These are phyloP conservation scores for Calonectria multiphialidica DNA, from an alignment of 2,329 filamentous ascomycete genomes.

Conservation along the genomic window DNA sequence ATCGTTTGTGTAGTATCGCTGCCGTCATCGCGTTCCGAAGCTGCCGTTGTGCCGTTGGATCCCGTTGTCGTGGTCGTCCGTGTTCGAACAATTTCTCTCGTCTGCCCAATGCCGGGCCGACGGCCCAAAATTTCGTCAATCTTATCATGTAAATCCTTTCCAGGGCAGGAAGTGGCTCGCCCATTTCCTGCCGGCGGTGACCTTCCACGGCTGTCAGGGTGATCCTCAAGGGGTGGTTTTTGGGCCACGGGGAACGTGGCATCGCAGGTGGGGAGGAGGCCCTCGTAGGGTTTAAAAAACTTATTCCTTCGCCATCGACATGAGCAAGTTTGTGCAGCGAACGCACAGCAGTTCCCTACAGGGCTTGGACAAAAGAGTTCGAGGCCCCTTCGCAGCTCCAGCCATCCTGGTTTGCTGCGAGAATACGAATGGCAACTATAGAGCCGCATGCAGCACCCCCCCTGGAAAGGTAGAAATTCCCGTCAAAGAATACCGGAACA, in stretches of 20 bases:
- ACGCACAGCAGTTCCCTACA: not conserved
- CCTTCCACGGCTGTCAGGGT: not conserved
- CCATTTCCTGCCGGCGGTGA: not conserved
- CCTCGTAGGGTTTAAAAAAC: not conserved
- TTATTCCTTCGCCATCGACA: not conserved
- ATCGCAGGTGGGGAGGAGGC: not conserved
- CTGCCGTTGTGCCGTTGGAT: not conserved
- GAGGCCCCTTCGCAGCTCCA: not conserved
- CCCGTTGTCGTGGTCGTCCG: not conserved
- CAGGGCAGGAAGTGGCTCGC: not conserved
- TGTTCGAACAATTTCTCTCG: not conserved
- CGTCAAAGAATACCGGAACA: not conserved
- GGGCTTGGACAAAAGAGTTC: not conserved
- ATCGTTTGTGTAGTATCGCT: not conserved
- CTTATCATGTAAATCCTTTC: slow-evolving; percentile 11
- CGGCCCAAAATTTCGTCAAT: slow-evolving; percentile 2
- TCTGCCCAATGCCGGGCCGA: slow-evolving; percentile 1
- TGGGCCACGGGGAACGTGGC: not conserved
- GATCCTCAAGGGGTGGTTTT: not conserved
- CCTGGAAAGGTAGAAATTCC: not conserved
- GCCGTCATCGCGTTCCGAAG: not conserved
- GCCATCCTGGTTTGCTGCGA: not conserved
- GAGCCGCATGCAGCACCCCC: slow-evolving; percentile 3
- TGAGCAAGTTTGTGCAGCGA: not conserved
- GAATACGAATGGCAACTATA: slow-evolving; percentile 3